These are phyloP conservation scores for Rutstroemia sp. DNA, from an alignment of 2,329 filamentous ascomycete species.

Conservation along the genomic window DNA sequence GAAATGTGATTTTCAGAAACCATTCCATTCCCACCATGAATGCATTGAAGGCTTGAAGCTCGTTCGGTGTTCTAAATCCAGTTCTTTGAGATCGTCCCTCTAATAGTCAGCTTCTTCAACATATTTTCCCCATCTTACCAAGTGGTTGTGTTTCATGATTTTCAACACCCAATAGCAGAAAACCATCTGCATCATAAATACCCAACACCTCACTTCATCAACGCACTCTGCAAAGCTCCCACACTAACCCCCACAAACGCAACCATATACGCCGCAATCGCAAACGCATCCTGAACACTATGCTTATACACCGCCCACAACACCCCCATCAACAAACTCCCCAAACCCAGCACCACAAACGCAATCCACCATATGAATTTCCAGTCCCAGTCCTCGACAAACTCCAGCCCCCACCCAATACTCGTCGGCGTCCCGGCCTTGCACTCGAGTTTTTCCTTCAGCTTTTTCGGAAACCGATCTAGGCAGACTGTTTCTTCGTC, in stretches of 20 bases:
- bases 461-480: slow-evolving; percentile 19
- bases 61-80: no score
- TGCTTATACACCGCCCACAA: slow-evolving; percentile 13
- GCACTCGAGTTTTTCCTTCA: slow-evolving; percentile 15
- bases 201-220: slow-evolving; percentile 3
- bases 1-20: no score
- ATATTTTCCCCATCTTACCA: no score
- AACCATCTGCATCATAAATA: no score
- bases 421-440: slow-evolving; percentile 9
- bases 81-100: no score
- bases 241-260: slow-evolving; percentile 14
- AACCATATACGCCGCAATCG: slow-evolving; percentile 18
- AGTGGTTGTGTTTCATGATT: no score
- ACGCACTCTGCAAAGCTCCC: slow-evolving; percentile 28
- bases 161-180: no score
- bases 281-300: slow-evolving; percentile 19
- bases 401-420: slow-evolving; percentile 20
- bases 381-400: slow-evolving; percentile 17
- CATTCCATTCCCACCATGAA: no score
- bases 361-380: slow-evolving; percentile 15
- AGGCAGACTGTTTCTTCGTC: slow-evolving; percentile 12
- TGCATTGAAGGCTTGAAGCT: no score
- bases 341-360: slow-evolving; percentile 8
- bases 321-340: slow-evolving; percentile 15
- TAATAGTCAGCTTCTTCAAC: no score